Base-by-base conservation (phyloP, 1,284 basidiomycete species). In the Puccinia novopanici region DNA sequence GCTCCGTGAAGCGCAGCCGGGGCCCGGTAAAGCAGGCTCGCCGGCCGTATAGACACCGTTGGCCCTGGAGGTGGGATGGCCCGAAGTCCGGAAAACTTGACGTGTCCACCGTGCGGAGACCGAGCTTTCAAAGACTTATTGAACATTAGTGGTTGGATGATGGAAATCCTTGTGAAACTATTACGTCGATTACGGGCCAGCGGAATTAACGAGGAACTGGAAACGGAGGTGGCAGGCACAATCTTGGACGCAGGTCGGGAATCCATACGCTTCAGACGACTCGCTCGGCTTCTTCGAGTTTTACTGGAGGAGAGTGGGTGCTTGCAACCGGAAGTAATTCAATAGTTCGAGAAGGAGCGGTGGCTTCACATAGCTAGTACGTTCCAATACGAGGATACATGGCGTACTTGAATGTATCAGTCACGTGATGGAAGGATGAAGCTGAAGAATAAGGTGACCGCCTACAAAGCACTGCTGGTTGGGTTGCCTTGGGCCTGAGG, bases 61-160 rank as follows among this genome's bases (percentile, higher is more conserved):
- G 67, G 67, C n/a, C 67, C 67, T 27, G 67, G 48, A 17, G 67
- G 30, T 50, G 42, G 67, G 67, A 68, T 68, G 1, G 45, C 67
- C 30, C 67, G 42, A 19, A 68, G n/a, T 50, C 67, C 67, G 42
- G 42, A 12, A 40, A 68, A 15, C 42, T 24, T 24, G 27, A 48
- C 24, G n/a, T 24, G 40, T 19, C 9, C 42, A 50, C 67, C 67
- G 67, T 50, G 42, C 48, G 67, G 67, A 10, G 48, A 27, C 22
- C 67, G 67, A 24, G 42, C 19, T 27, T 34, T 15, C 15, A 27
- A 50, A 68, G 67, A 12, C 17, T 8, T 19, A 34, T 27, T 50
- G 67, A 50, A 50, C 27, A 40, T 40, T 48, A 68, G 48, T 19
- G 59, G 59, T 19, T 34, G 59, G 5, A 63, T 63, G 59, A 40